These are phyloP conservation scores for Leccinum subrobustum DNA, from an alignment of 1,284 basidiomycete genomes.

Conservation along the genomic window DNA sequence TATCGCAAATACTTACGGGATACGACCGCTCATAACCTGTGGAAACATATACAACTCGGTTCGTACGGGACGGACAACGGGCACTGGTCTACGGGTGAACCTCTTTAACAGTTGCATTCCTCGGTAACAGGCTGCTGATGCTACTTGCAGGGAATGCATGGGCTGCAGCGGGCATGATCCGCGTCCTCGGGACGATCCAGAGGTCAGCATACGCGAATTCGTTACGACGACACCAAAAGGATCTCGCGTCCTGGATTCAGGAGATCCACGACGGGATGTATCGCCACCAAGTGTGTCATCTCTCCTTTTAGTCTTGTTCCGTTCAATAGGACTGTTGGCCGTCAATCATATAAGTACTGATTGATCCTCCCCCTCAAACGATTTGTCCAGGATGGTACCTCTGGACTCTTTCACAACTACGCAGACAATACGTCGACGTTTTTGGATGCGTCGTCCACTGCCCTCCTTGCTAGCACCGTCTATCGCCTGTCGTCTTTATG, in stretches of 20 bases:
- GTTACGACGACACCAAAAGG: too few relatives aligned
- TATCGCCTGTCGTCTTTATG: conserved; percentile 64
- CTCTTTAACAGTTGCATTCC: too few relatives aligned
- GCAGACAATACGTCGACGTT: conserved; percentile 62
- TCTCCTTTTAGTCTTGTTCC: not conserved
- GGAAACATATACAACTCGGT: conserved; percentile 71
- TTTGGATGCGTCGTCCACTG: conserved; percentile 72
- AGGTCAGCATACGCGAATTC: too few relatives aligned
- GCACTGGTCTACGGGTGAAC: too few relatives aligned
- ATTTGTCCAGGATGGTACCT: conserved; percentile 12
- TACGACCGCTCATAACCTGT: conserved; percentile 47
- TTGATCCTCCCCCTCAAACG: not conserved
- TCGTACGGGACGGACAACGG: conserved; percentile 19
- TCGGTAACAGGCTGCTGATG: too few relatives aligned
- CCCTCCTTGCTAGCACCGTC: conserved; percentile 76
- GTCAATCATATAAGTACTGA: not conserved
- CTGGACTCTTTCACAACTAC: conserved; percentile 76
- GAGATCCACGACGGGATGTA: conserved; percentile 80
- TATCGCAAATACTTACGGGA: conserved; percentile 71
- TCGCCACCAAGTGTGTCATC: conserved; percentile 41
- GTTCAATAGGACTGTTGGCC: not conserved
- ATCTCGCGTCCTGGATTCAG: conserved; percentile 59
- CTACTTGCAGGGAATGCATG: too few relatives aligned
- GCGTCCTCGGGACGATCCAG: too few relatives aligned
- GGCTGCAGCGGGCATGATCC: too few relatives aligned